Percentiles rank a stretch among this genome's conserved stretches.
Evolutionary conservation across 2,329 filamentous ascomycete species (phyloP).

Genomic region (Trichoderma gracile): DNA sequence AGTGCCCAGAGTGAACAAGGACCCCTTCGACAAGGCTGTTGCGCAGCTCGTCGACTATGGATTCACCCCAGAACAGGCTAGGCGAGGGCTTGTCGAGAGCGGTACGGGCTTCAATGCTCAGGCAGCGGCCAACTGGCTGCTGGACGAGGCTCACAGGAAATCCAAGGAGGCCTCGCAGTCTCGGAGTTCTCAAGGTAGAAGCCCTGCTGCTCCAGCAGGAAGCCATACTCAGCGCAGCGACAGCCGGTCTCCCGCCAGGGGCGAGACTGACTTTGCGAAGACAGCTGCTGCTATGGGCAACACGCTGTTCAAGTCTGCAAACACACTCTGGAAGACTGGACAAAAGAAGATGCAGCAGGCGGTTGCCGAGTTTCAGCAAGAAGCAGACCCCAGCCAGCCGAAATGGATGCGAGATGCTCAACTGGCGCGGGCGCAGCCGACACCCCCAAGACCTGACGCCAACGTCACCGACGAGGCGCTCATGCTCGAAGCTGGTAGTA

Average conservation of each 20-base stretch:
- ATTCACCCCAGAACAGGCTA: slow-evolving; percentile 82
- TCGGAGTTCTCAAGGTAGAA: slow-evolving; percentile 40
- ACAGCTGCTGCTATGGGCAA: slow-evolving; percentile 79
- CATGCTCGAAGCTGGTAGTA: slow-evolving; percentile 69
- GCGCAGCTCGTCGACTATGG: slow-evolving; percentile 94
- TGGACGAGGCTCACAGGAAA: slow-evolving; percentile 88
- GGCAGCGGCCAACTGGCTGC: slow-evolving; percentile 81
- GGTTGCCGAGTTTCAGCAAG: slow-evolving; percentile 78
- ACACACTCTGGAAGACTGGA: slow-evolving; percentile 90
- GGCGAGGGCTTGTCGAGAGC: slow-evolving; percentile 75
- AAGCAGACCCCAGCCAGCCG: slow-evolving; percentile 74
- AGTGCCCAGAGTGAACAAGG: slow-evolving; percentile 35
- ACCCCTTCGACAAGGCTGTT: slow-evolving; percentile 70
- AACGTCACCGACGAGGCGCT: slow-evolving; percentile 71
- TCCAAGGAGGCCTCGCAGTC: slow-evolving; percentile 70
- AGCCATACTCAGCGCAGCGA: slow-evolving; percentile 43
- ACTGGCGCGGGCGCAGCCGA: slow-evolving; percentile 41
- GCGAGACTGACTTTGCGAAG: slow-evolving; percentile 74
- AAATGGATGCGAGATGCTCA: slow-evolving; percentile 90
- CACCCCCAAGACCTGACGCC: slow-evolving; percentile 35
- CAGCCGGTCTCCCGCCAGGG: slow-evolving; percentile 54
- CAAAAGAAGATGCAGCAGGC: slow-evolving; percentile 92
- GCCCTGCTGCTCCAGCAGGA: slow-evolving; percentile 39
- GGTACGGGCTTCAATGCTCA: slow-evolving; percentile 79
- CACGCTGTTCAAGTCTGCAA: slow-evolving; percentile 88